phyloP scores from a whole-genome alignment of 2,329 filamentous ascomycete species.

The Sporothrix brunneoviolacea region DNA sequence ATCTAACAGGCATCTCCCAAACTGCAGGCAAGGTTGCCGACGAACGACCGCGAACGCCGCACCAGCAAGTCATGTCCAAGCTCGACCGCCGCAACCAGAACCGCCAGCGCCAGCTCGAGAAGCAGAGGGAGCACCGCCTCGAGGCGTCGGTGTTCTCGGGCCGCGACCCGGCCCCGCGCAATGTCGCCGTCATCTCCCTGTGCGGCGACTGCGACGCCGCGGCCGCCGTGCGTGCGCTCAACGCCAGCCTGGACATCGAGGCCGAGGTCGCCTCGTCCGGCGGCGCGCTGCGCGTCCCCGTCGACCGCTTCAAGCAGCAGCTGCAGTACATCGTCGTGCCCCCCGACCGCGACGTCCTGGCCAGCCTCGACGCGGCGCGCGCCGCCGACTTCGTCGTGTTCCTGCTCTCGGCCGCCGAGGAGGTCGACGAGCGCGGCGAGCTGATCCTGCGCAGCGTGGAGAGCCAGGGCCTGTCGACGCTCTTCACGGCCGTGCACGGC shows the following conservation, averaged over 20 bases:
- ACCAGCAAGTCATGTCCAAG: constrained; percentile 97
- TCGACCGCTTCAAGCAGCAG: constrained; percentile 94
- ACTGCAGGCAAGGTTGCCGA: constrained; percentile 65
- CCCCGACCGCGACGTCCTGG: constrained; percentile 63
- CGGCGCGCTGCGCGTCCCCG: constrained; percentile 48
- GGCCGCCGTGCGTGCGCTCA: constrained; percentile 63
- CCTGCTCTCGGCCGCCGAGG: constrained; percentile 71
- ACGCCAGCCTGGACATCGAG: constrained; percentile 72
- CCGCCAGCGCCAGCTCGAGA: constrained; percentile 78
- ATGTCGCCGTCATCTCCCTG: constrained; percentile 82
- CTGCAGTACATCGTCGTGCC: constrained; percentile 67
- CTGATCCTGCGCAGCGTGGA: constrained; percentile 80
- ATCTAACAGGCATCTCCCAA: background rate
- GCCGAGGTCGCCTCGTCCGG: constrained; percentile 39
- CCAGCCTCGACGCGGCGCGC: constrained; percentile 76
- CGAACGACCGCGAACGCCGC: constrained; percentile 79
- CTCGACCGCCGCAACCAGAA: constrained; percentile 91
- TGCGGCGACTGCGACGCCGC: constrained; percentile 64
- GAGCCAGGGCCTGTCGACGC: constrained; percentile 87
- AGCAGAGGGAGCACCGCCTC: constrained; percentile 75
- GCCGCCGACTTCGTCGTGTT: constrained; percentile 89
- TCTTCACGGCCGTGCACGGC: constrained; percentile 78
- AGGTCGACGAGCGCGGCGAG: constrained; percentile 81
- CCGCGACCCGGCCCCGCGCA: constrained; percentile 75
- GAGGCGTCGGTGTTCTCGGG: constrained; percentile 79